Percentiles rank a stretch among this genome's conserved stretches.
Evolutionary conservation across 768 basidiomycete genomes (phyloP).

Genomic region (Pulveroboletus frians): DNA sequence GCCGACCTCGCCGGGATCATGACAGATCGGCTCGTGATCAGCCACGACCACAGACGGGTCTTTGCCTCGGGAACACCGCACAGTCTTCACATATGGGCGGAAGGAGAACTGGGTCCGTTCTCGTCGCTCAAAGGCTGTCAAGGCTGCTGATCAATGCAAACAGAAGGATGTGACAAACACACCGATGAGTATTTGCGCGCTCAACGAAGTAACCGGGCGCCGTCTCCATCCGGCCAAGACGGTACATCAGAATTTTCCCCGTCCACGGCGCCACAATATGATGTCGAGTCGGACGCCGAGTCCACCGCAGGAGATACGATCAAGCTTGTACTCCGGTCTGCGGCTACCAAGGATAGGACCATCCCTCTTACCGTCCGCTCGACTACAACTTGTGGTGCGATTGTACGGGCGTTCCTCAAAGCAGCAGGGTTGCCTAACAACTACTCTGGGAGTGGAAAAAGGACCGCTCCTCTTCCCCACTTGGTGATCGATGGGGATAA

Average conservation of each 20-base stretch:
- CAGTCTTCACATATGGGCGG: conserved; percentile 60
- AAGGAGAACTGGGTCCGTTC: conserved; percentile 58
- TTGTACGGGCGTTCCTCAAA: conserved; percentile 71
- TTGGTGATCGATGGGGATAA: conserved; percentile 69
- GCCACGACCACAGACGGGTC: conserved; percentile 55
- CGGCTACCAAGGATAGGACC: conserved; percentile 41
- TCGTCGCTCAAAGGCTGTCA: neutral
- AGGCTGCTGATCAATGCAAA: conserved; percentile 7
- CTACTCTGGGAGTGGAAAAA: conserved; percentile 40
- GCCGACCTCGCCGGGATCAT: conserved; percentile 58
- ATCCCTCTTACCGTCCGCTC: conserved; percentile 65
- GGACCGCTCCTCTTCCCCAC: conserved; percentile 21
- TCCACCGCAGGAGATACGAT: conserved; percentile 44
- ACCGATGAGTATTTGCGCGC: conserved; percentile 61
- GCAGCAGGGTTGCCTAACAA: conserved; percentile 56
- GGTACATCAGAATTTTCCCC: conserved; percentile 8
- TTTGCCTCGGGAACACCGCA: conserved; percentile 67
- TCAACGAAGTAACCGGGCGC: conserved; percentile 27
- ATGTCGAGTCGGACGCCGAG: conserved; percentile 34
- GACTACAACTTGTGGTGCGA: conserved; percentile 71
- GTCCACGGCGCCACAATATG: conserved; percentile 23
- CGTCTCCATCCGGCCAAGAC: conserved; percentile 19
- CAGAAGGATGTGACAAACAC: conserved; percentile 61
- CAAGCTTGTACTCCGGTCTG: conserved; percentile 62
- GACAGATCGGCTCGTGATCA: conserved; percentile 52